Evolutionary conservation across 495 filamentous ascomycete genomes (phyloP).

Genomic region (Entonaema liquescens): DNA sequence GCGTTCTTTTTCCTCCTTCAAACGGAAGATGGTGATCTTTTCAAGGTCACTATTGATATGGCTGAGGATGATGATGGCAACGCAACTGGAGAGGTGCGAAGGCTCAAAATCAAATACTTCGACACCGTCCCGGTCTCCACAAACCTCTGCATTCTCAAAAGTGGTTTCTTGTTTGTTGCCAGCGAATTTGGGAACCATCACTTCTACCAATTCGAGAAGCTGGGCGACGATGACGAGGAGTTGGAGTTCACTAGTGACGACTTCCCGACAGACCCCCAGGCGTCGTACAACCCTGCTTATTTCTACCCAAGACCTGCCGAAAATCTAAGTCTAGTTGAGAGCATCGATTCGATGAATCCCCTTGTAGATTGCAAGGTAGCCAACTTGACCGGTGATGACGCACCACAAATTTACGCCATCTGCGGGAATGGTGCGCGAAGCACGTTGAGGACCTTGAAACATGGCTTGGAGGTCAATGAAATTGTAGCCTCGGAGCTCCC

Average conservation of each 20-base stretch:
- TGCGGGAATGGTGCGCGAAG: slow-evolving; percentile 89
- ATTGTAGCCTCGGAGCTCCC: slow-evolving; percentile 93
- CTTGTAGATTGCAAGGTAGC: slow-evolving; percentile 88
- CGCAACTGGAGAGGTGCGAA: slow-evolving; percentile 78
- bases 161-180: slow-evolving; percentile 93
- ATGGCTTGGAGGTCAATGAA: slow-evolving; percentile 91
- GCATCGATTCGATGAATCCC: slow-evolving; percentile 89
- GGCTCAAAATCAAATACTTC: slow-evolving; percentile 95
- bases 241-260: slow-evolving; percentile 83
- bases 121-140: slow-evolving; percentile 92
- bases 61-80: slow-evolving; percentile 80
- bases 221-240: slow-evolving; percentile 96
- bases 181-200: slow-evolving; percentile 92
- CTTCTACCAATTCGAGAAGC: slow-evolving; percentile 96
- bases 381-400: slow-evolving; percentile 89
- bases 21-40: slow-evolving; percentile 94
- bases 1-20: slow-evolving; percentile 98
- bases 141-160: slow-evolving; percentile 90
- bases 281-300: slow-evolving; percentile 76
- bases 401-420: slow-evolving; percentile 93
- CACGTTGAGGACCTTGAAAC: slow-evolving; percentile 87
- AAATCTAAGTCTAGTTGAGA: slow-evolving; percentile 85
- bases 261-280: slow-evolving; percentile 75
- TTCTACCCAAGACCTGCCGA: slow-evolving; percentile 83
- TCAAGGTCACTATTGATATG: slow-evolving; percentile 95